Base-by-base conservation (phyloP, 108 stramenopile genomes). In the Cyclostephanos tholiformis region DNA sequence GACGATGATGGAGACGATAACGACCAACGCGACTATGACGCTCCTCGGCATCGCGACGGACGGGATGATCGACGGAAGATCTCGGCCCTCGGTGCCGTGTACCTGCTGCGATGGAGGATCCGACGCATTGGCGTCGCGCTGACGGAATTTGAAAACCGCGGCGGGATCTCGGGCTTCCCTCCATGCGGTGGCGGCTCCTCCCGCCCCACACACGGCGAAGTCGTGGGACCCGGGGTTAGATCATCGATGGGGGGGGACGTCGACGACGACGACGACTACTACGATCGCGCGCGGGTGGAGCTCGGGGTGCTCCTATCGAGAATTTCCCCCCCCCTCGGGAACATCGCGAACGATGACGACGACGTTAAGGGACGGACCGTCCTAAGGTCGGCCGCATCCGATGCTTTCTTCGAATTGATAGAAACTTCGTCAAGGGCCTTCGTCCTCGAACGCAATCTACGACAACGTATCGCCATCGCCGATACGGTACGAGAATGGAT, bases 321-420 rank as follows among this genome's bases (percentile, higher is more conserved):
- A 5, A 22, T 62, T 13, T 23, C 23, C n/a, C 27, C 61, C 41
- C 22, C 61, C 12, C 30, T 62, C 29, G 61, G 23, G 38, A 22
- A 22, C 38, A 41, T 62, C 17, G 61, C 23, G 19, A 62, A 39
- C 30, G 36, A 39, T 17, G 36, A n/a, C 20, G 30, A 4, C 35
- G 61, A 10, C n/a, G 38, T n/a, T 0, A 22, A 20, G 22, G 36
- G 61, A 43, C 65, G 65, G 43, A 75, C 74, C 5, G 23, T 67
- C 32, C 60, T 75, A 36, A 61, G 30, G 17, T 60, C 74, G 6
- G 65, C 65, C 20, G 65, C 74, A 14, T 32, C 51, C 1, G 74
- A 75, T 43, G 65, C 74, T 26, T 75, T 30, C 58, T 75, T 67
- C 46, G 74, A 75, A 60, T 59, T 75, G 74, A 67, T 75, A 25